These are phyloP conservation scores for Haematococcus lacustris DNA, from an alignment of 139 green algal species.

Conservation along the genomic window DNA sequence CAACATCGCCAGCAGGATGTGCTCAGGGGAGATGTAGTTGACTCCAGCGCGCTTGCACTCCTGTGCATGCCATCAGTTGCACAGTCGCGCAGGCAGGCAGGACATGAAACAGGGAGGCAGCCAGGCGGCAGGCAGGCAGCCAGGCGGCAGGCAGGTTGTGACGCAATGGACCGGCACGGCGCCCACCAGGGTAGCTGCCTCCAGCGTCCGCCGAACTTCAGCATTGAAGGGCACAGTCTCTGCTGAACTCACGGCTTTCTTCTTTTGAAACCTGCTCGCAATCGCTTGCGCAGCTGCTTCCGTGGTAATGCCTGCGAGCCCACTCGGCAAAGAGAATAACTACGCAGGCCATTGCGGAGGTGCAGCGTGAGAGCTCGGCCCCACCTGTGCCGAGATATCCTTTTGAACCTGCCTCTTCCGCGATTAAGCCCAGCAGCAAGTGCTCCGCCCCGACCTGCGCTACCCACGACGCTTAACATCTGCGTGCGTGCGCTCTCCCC, in stretches of 20 bases:
- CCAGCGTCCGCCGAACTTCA: background rate
- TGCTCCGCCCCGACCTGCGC: background rate
- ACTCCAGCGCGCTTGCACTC: slow-evolving; percentile 68
- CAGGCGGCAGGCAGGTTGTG: background rate
- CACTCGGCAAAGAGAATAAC: no score
- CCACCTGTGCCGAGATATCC: background rate
- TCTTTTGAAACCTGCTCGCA: background rate
- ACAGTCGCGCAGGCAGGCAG: background rate
- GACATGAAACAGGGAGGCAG: background rate
- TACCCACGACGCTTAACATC: no score
- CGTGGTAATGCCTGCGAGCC: no score
- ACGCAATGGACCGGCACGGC: background rate
- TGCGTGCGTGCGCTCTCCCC: no score
- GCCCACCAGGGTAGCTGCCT: background rate
- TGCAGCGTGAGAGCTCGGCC: no score
- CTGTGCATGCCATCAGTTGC: slow-evolving; percentile 20
- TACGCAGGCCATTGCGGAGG: no score
- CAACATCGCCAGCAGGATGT: slow-evolving; percentile 80
- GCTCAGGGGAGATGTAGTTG: slow-evolving; percentile 86
- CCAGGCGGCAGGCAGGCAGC: background rate
- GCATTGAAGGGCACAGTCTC: background rate
- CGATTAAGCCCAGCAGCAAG: background rate
- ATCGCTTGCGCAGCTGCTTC: background rate
- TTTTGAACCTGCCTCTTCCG: background rate
- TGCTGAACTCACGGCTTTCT: background rate